Percentiles rank a stretch among this genome's conserved stretches.
Evolutionary conservation across 345 rosid species (phyloP).

Genomic region (Alliaria petiolata): DNA sequence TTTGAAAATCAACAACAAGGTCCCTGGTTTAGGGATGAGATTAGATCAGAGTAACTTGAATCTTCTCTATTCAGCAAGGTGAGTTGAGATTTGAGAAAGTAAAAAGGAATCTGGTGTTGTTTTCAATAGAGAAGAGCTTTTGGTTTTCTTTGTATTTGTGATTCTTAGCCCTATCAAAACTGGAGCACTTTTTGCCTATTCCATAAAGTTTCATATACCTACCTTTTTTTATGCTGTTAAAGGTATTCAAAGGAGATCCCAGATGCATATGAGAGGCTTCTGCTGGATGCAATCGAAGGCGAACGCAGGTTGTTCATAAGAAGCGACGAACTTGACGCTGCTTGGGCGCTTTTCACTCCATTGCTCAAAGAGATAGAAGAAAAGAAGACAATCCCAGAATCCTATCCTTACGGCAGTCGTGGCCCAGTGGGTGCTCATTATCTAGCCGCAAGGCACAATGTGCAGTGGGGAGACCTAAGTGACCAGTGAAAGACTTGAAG

Average conservation of each 20-base stretch:
- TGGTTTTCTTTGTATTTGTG: no score
- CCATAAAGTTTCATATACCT: background rate
- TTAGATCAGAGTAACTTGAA: constrained; percentile 82
- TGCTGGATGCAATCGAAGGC: constrained; percentile 91
- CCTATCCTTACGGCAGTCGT: constrained; percentile 93
- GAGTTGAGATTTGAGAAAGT: background rate
- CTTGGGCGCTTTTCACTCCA: constrained; percentile 89
- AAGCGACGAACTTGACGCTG: constrained; percentile 92
- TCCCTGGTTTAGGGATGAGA: constrained; percentile 97
- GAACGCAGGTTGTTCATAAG: constrained; percentile 92
- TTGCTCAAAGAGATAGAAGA: constrained; percentile 77
- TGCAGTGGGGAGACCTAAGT: constrained; percentile 87
- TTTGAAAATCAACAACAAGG: constrained; percentile 96
- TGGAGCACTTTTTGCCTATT: background rate
- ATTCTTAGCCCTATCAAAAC: no score
- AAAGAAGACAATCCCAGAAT: constrained; percentile 72
- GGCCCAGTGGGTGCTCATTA: constrained; percentile 98
- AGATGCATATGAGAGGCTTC: constrained; percentile 95
- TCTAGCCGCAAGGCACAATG: constrained; percentile 88
- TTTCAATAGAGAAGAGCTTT: no score
- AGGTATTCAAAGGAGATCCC: constrained; percentile 97
- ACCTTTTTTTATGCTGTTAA: background rate
- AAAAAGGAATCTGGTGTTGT: background rate
- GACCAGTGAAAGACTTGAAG: constrained; percentile 39
- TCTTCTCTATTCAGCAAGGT: constrained; percentile 85